Conservation (phyloP, 2,329 filamentous ascomycete species). For the Fusarium setosum region DNA sequence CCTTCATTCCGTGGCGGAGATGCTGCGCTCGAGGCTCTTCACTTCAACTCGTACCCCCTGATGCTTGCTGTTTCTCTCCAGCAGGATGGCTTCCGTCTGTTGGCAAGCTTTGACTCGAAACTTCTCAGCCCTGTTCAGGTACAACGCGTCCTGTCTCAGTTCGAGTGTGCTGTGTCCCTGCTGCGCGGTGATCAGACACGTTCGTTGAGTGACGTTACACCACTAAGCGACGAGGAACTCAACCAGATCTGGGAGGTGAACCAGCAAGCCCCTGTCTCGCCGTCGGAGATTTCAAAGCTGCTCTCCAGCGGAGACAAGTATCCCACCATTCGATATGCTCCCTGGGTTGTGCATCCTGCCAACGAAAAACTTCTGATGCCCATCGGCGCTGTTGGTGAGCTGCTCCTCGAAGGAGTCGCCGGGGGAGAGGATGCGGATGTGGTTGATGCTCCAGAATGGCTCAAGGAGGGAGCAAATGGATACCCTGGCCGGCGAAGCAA, state of each 20-base stretch:
- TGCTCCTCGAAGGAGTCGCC: conserved; percentile 49
- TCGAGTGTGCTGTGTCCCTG: conserved; percentile 61
- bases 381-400: conserved; percentile 48
- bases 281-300: conserved; percentile 20
- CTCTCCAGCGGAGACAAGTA: conserved; percentile 38
- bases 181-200: conserved; percentile 54
- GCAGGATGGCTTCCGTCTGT: conserved; percentile 63
- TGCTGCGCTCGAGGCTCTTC: conserved; percentile 67
- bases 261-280: conserved; percentile 32
- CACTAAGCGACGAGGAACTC: conserved; percentile 51
- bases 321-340: conserved; percentile 28
- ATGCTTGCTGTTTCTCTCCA: conserved; percentile 72
- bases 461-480: conserved; percentile 22
- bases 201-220: conserved; percentile 49
- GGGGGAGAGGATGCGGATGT: conserved; percentile 2
- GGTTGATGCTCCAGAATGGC: conserved; percentile 35
- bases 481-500: conserved; percentile 36
- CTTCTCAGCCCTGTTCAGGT: conserved; percentile 63
- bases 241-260: conserved; percentile 47
- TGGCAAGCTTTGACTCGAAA: conserved; percentile 72
- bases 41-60: conserved; percentile 68
- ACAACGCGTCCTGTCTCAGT: conserved; percentile 62
- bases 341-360: conserved; percentile 45
- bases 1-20: conserved; percentile 62
- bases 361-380: conserved; percentile 43